These are phyloP conservation scores for Aspergillus proliferans DNA, from an alignment of 2,329 filamentous ascomycete genomes.

Conservation along the genomic window DNA sequence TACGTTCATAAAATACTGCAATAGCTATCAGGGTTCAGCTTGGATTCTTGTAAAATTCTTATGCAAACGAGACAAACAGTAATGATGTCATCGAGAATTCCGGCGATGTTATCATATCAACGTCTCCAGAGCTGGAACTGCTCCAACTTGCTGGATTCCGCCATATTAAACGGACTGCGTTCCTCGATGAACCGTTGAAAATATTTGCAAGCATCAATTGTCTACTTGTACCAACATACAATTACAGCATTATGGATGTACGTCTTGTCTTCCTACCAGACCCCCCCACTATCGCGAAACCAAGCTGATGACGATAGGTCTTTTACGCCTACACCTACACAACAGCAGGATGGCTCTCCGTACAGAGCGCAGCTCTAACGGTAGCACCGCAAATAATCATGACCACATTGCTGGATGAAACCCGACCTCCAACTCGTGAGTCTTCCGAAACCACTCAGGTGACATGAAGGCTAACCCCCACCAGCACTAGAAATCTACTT, in stretches of 20 bases:
- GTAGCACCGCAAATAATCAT: conserved; percentile 56
- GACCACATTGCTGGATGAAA: conserved; percentile 53
- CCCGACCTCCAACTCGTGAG: conserved; percentile 46
- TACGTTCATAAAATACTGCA: background rate
- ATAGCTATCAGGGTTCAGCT: too few species aligned
- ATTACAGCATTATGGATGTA: conserved; percentile 14
- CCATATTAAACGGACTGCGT: background rate
- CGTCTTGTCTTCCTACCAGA: background rate
- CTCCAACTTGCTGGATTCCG: background rate
- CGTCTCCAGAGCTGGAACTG: background rate
- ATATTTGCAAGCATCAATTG: background rate
- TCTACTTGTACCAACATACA: background rate
- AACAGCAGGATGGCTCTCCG: conserved; percentile 38
- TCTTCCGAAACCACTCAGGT: background rate
- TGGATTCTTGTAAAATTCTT: background rate
- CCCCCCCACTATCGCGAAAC: background rate
- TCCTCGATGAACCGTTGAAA: background rate
- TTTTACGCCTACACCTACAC: conserved; percentile 42
- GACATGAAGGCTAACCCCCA: background rate
- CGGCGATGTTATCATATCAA: background rate
- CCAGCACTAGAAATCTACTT: conserved; percentile 66
- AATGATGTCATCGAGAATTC: conserved; percentile 5
- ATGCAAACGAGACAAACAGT: conserved; percentile 10
- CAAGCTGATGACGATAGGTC: conserved; percentile 25
- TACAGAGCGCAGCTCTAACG: conserved; percentile 50